Percentiles rank a stretch among this genome's conserved stretches.
Conservation (phyloP, 345 rosid species). For the Pelargonium nanum region DNA sequence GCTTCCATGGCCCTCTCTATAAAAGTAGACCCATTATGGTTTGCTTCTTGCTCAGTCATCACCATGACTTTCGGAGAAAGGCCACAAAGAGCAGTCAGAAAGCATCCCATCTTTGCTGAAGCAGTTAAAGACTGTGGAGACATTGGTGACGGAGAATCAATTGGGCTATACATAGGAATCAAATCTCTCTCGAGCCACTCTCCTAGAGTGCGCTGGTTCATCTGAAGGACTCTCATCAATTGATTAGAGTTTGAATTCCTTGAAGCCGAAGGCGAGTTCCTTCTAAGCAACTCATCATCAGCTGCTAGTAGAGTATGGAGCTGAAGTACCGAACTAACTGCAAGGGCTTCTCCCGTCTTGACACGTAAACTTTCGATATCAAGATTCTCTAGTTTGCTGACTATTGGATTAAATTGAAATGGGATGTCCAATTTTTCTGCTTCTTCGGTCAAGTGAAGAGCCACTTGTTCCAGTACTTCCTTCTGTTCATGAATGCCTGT, state of each 20-base stretch:
- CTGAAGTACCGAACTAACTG: slow-evolving; percentile 60
- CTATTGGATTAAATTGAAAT: slow-evolving; percentile 54
- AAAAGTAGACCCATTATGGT: slow-evolving; percentile 36
- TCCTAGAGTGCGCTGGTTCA: slow-evolving; percentile 44
- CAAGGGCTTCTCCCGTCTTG: slow-evolving; percentile 70
- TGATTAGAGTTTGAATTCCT: slow-evolving; percentile 20
- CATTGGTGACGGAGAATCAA: slow-evolving; percentile 32
- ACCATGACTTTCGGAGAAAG: slow-evolving; percentile 63
- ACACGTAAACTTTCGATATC: slow-evolving; percentile 44
- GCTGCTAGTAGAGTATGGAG: slow-evolving; percentile 47
- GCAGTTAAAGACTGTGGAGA: slow-evolving; percentile 34
- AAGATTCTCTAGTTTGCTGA: slow-evolving; percentile 48
- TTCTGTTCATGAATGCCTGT: slow-evolving; percentile 59
- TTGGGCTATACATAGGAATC: slow-evolving; percentile 18
- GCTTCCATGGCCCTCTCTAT: slow-evolving; percentile 56
- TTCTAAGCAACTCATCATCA: slow-evolving; percentile 35
- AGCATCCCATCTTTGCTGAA: slow-evolving; percentile 38
- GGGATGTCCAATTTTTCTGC: slow-evolving; percentile 67
- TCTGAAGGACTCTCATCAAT: slow-evolving; percentile 22
- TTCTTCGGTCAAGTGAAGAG: slow-evolving; percentile 41
- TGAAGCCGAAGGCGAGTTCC: slow-evolving; percentile 30
- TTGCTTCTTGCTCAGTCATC: slow-evolving; percentile 58
- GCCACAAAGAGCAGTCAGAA: slow-evolving; percentile 40
- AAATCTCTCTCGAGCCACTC: slow-evolving; percentile 65
- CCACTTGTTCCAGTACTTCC: slow-evolving; percentile 59